Conservation (phyloP, 345 rosid genomes). For the Eucalyptus sp. region DNA sequence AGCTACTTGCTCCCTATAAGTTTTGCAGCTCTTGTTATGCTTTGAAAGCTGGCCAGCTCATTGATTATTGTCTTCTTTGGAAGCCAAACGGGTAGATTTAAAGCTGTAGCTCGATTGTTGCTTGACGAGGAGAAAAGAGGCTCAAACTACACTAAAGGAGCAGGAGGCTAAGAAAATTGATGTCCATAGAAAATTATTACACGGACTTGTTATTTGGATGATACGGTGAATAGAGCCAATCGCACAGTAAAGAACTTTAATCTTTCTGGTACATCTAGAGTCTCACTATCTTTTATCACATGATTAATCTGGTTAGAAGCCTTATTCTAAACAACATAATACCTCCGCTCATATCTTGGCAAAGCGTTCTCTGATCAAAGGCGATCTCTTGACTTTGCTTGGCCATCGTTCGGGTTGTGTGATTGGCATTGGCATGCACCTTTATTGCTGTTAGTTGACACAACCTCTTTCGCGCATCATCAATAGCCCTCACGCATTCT, state of each 20-base stretch:
- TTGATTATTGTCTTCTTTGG: not conserved
- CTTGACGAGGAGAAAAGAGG: not conserved
- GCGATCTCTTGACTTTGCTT: not conserved
- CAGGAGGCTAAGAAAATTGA: not conserved
- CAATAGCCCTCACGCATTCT: not conserved
- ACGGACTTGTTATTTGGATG: not conserved
- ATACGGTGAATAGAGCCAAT: not conserved
- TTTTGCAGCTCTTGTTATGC: not conserved
- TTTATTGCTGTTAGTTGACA: not conserved
- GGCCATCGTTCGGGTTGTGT: not conserved
- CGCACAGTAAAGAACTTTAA: not conserved
- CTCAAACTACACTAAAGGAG: not conserved
- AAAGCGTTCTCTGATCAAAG: not conserved
- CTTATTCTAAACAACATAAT: not conserved
- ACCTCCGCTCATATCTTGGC: not conserved
- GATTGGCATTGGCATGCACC: not conserved
- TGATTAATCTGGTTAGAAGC: not conserved
- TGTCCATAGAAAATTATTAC: not conserved
- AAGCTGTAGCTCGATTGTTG: not conserved
- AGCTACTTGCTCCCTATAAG: not conserved
- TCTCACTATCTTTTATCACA: not conserved
- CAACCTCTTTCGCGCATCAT: not conserved
- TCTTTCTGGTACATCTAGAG: not conserved
- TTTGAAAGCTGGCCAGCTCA: not conserved
- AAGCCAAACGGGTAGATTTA: not conserved